Evolutionary conservation across 352 stramenopile species (phyloP), one percentile per base, ranked within the genome.

Genomic region (Globisporangium barbulae): DNA sequence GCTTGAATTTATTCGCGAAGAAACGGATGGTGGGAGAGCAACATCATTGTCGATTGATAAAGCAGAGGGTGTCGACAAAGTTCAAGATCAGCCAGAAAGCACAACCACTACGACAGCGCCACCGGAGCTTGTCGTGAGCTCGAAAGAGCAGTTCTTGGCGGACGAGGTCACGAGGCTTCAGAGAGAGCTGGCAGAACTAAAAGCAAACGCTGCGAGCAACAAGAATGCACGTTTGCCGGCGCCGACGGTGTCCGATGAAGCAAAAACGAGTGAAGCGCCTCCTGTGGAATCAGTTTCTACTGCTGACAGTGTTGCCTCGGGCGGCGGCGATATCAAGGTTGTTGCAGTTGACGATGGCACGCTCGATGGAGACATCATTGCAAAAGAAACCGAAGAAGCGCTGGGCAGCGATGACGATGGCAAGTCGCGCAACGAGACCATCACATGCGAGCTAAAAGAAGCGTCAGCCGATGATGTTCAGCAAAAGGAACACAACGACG

Each of bases 111-210:
- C 15, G 19, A 55, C 25, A 7, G n/a, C 30, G 21, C 2, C 25
- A 3, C 12, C 33, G 35, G 2, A n/a, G 37, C 41, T n/a, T 6
- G 19, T n/a, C 17, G 28, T 62, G 31, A 76, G 42, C 31, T 53
- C 67, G 21, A 80, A 75, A 41, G 75, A 85, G 17, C 50, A 72
- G 35, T 61, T 56, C 1, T 61, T 84, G 31, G 63, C 72, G 35
- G 68, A 66, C 0, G 68, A 84, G 45, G 55, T 82, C 19, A 65
- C 54, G 37, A 63, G 68, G 6, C 37, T 86, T 35, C 64, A 64
- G 5, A 69, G 72, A 44, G 73, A 78, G 19, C 48, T 86, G 4
- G 67, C 21, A 9, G 63, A 57, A 2, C 17, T 64, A n/a, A 53
- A 65, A 48, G 37, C 19, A 12, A 47, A 25, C n/a, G 21, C 58